Evolutionary conservation across 108 stramenopile species (phyloP), one percentile per base, ranked within the genome.

Genomic region (Conticribra weissflogii): DNA sequence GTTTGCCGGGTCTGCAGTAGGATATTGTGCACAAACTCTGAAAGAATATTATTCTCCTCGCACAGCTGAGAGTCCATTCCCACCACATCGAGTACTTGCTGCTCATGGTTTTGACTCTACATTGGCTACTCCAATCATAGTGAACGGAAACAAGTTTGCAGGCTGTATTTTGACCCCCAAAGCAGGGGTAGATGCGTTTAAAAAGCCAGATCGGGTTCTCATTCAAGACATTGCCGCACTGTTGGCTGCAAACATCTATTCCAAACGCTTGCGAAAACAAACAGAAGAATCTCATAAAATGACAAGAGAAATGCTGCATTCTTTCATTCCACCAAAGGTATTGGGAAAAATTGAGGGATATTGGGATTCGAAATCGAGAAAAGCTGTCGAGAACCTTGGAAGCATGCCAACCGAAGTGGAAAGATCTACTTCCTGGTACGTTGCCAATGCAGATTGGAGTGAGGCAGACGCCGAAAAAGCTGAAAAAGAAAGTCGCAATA

Each of bases 241-340:
- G 3, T 48, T 71, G 19, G 70, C 52, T 9, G 63, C 70, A 1
- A 63, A 64, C 24, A 51, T 71, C 24, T 71, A 64, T 31, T 51
- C 70, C 62, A 71, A 63, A 34, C 61, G 70, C 44, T 16, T 71
- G 17, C 9, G 36, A 5, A 41, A 41, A 12, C 36, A 41, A 41
- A 41, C 67, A 4, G 72, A 79, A 19, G 45, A 36, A 41, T 68
- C 66, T 3, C 67, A 62, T 60, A 54, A 63, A 59, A 25, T 66
- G 15, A 48, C 66, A 41, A 57, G 72, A 5, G 72, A 79, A 46
- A 74, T 79, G 67, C 72, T 79, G 23, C 72, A 79, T 21, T 61
- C 78, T 7, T 74, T 79, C 49, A 59, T 79, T 28, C 78, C 78
- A 34, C 28, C 72, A 3, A 59, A 66, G 22, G 67, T 79, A 15